A percentile compares a stretch with the other conserved stretches of the same genome.
phyloP scores from a whole-genome alignment of 306 rosid genomes.

The Lablab purpureus region DNA sequence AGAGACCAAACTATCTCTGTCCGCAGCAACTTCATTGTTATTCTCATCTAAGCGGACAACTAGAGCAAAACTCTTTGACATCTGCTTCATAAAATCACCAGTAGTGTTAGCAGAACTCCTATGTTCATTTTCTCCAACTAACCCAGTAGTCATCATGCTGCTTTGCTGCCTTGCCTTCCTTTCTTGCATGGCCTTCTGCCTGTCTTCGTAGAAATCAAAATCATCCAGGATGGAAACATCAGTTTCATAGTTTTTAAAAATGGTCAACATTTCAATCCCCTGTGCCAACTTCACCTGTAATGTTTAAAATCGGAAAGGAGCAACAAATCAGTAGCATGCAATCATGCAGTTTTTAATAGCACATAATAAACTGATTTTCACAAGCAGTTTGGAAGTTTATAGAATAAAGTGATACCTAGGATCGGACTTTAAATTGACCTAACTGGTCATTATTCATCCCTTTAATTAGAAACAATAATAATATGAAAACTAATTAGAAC shows the following conservation, averaged over 20 bases:
- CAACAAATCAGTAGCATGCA: slow-evolving; percentile 24
- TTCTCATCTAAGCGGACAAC: slow-evolving; percentile 79
- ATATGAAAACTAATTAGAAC: slow-evolving; percentile 16
- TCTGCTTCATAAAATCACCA: slow-evolving; percentile 75
- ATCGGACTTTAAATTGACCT: slow-evolving; percentile 9
- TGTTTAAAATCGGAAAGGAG: slow-evolving; percentile 36
- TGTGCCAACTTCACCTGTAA: slow-evolving; percentile 79
- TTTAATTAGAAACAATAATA: background rate
- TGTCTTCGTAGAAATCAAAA: slow-evolving; percentile 83
- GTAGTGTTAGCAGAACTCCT: slow-evolving; percentile 53
- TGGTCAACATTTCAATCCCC: slow-evolving; percentile 78
- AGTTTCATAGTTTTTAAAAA: slow-evolving; percentile 77
- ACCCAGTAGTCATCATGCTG: slow-evolving; percentile 58
- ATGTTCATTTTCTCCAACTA: slow-evolving; percentile 69
- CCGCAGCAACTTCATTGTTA: slow-evolving; percentile 55
- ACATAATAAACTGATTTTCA: background rate
- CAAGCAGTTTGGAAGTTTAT: slow-evolving; percentile 13
- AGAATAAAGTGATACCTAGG: slow-evolving; percentile 6
- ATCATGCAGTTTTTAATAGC: slow-evolving; percentile 1
- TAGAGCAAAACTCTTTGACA: slow-evolving; percentile 84
- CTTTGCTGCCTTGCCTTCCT: slow-evolving; percentile 78
- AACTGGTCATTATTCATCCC: slow-evolving; percentile 1
- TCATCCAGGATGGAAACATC: slow-evolving; percentile 82
- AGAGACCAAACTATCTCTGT: slow-evolving; percentile 55
- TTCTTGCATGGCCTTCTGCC: slow-evolving; percentile 89